Percentiles rank a stretch among this genome's conserved stretches.
Conservation (phyloP, 176 grass and related monocot genomes). For the Chloris gayana region DNA sequence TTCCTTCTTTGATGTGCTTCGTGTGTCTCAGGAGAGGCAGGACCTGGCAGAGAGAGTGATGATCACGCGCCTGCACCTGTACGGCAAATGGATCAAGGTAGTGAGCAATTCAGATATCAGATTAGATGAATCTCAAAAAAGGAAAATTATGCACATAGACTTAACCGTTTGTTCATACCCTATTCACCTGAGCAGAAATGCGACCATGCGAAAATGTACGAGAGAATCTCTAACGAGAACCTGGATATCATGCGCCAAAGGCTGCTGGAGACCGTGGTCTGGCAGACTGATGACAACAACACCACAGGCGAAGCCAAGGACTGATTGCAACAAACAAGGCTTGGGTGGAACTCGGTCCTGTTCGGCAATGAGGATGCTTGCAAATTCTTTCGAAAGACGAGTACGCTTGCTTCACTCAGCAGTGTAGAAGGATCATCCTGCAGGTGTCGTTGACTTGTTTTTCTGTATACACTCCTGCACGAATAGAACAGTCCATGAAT, state of each 20-base stretch:
- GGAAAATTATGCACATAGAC: background rate
- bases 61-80: constrained; percentile 91
- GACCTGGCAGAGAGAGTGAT: constrained; percentile 90
- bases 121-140: constrained; percentile 8
- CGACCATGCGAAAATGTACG: constrained; percentile 88
- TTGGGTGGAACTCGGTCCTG: background rate
- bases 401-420: constrained; percentile 8
- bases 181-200: constrained; percentile 61
- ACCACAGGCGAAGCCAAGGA: constrained; percentile 48
- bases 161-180: background rate
- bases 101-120: background rate
- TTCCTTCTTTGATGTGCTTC: background rate
- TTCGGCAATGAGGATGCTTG: background rate
- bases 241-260: constrained; percentile 84
- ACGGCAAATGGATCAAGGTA: constrained; percentile 93
- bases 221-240: constrained; percentile 85
- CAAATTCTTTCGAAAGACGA: background rate
- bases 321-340: constrained; percentile 21
- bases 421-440: background rate
- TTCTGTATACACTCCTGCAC: constrained; percentile 22
- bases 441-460: background rate
- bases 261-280: constrained; percentile 80
- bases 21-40: constrained; percentile 64
- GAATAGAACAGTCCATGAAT: constrained; percentile 9
- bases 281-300: constrained; percentile 75